Evolutionary conservation across 768 basidiomycete genomes (phyloP), one percentile per base, ranked within the genome.

Genomic region (Cyathus striatus): DNA sequence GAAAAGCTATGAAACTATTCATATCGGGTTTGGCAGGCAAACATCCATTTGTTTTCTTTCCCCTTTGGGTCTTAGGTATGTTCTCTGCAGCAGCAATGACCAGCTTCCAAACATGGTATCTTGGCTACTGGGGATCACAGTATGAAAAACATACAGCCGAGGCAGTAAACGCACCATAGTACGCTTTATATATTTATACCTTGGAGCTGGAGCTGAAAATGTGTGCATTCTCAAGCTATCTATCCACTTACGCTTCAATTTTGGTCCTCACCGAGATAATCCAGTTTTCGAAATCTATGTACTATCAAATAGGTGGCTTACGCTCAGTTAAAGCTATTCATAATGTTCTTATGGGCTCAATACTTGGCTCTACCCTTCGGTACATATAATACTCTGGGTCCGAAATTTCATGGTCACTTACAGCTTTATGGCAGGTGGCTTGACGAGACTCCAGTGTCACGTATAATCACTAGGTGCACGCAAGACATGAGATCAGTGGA

Each of bases 401-500:
- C 18, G 23, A 14, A 25, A 14, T 16, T 21, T 5, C 2, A 18
- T 25, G 4, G 20, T 25, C 17, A 23, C 10, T 21, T 21, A n/a
- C n/a, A n/a, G n/a, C 24, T 18, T 12, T 18, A 16, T 7, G 33
- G 17, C 7, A 76, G 82, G 56, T 82, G 65, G 66, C 66, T 75
- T 23, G 68, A 70, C 47, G 61, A 66, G 22, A 75, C 73, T 1
- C 70, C 72, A 10, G 58, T 61, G 2, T 64, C 68, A 17, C 75
- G 83, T 4, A 75, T 88, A 40, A 77, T 85, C 33, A 65, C 80
- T 23, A 70, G 83, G 39, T 78, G 77, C 55, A 85, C 83, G 1
- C 76, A 82, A 42, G 84, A 86, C 53, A 81, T 85, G 17, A 64
- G 75, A 36, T 54, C 61, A 45, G 68, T 90, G 27, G 87, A 90